Evolutionary conservation across 1,284 basidiomycete genomes (phyloP).

Genomic region (Cystobasidiaceae sp.): DNA sequence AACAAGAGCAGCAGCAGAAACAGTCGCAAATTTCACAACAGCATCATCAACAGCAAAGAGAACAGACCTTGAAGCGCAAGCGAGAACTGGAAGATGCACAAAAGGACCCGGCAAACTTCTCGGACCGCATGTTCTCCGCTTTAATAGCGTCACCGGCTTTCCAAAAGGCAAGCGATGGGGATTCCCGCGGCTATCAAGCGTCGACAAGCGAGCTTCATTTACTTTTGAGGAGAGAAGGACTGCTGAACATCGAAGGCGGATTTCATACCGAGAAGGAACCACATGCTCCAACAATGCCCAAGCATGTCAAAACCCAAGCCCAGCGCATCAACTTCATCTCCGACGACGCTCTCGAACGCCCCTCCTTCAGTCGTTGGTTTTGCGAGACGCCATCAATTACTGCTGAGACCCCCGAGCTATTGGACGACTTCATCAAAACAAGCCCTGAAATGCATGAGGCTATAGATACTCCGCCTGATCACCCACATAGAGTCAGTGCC

Average conservation of each 20-base stretch:
- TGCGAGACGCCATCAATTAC: constrained; percentile 9
- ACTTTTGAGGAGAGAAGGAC: constrained; percentile 7
- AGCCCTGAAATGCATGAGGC: constrained; percentile 14
- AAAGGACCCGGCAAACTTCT: constrained; percentile 36
- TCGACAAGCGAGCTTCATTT: background rate
- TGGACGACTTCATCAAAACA: constrained; percentile 17
- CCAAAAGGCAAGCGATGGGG: background rate
- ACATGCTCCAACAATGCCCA: background rate
- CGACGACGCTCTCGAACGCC: background rate
- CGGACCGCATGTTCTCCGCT: constrained; percentile 34
- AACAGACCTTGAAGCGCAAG: constrained; percentile 36
- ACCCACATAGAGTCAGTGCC: background rate
- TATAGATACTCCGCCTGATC: constrained; percentile 17
- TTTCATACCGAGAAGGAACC: background rate
- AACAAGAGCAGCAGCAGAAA: background rate
- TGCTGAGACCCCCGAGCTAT: constrained; percentile 28
- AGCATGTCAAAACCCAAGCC: background rate
- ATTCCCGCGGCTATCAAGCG: background rate
- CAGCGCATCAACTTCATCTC: constrained; percentile 2
- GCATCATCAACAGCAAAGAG: constrained; percentile 23
- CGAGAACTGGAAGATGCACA: constrained; percentile 39
- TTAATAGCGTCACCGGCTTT: background rate
- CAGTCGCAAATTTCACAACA: background rate
- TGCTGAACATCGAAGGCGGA: too few relatives aligned
- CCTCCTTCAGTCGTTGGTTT: constrained; percentile 10